Evolutionary conservation across 2,329 filamentous ascomycete genomes (phyloP).

Genomic region (Diaporthe vexans): DNA sequence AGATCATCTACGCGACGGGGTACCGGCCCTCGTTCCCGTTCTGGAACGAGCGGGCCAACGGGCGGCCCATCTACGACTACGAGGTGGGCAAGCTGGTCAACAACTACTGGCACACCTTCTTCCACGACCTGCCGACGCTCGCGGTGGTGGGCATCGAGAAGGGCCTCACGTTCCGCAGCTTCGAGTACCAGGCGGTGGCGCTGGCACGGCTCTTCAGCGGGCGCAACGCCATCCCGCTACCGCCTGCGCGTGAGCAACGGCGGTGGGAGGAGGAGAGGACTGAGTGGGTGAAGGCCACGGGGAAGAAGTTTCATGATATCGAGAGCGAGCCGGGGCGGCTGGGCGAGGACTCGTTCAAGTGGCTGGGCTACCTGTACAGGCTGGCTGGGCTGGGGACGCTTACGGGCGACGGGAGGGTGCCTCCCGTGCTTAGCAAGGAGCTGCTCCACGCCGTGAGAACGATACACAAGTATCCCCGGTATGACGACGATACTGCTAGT

Average conservation of each 20-base stretch:
- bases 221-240: slow-evolving; percentile 56
- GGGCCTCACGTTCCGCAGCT: slow-evolving; percentile 65
- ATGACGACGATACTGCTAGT: slow-evolving; percentile 42
- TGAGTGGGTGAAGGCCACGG: slow-evolving; percentile 48
- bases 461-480: slow-evolving; percentile 61
- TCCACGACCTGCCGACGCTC: slow-evolving; percentile 61
- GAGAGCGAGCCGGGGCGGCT: slow-evolving; percentile 61
- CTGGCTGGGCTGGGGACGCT: slow-evolving; percentile 64
- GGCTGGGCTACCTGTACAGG: slow-evolving; percentile 60
- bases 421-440: slow-evolving; percentile 59
- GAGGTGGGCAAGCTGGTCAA: slow-evolving; percentile 56
- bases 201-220: slow-evolving; percentile 63
- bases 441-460: slow-evolving; percentile 63
- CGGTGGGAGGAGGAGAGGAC: slow-evolving; percentile 62
- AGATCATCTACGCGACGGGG: slow-evolving; percentile 59
- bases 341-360: slow-evolving; percentile 59
- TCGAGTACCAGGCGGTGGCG: slow-evolving; percentile 69
- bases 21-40: slow-evolving; percentile 61
- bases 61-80: slow-evolving; percentile 66
- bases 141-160: slow-evolving; percentile 66
- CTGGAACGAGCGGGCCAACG: slow-evolving; percentile 63
- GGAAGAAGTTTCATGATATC: slow-evolving; percentile 65
- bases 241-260: slow-evolving; percentile 54
- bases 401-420: slow-evolving; percentile 60
- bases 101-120: slow-evolving; percentile 67